Base-by-base conservation (phyloP, 2,329 filamentous ascomycete genomes). In the Beauveria sp. region DNA sequence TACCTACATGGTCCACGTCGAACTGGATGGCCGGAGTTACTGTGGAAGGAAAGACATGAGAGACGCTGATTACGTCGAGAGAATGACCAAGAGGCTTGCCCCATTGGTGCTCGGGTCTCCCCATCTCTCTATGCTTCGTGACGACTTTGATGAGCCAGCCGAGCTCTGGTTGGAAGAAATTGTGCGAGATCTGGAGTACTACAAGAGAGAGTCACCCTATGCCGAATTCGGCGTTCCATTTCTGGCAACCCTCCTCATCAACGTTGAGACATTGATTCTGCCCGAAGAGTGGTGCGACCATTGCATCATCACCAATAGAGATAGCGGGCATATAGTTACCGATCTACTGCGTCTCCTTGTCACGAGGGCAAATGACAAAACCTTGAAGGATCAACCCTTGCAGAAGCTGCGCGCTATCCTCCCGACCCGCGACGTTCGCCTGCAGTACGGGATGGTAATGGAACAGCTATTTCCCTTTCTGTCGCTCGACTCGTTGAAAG, bases 1-100 rank as follows among this genome's bases (percentile, higher is more conserved):
- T 5, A 7, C 22, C 34, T 62, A 62, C 60, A 62, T 62, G n/a
- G 40, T 62, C 16, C 54, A 62, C 20, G 44, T 57, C 2, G 22
- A 58, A 14, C 20, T 62, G 14, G 16, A n/a, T 5, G 8, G 8
- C 26, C 24, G 46, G 2, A 0, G 24, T 0, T 20, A 3, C 3
- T 54, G 46, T 7, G 22, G 37, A 7, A 3, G 16, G 3, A 9
- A 2, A n/a, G 55, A 47, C n/a, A 12, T 24, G 3, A 1, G 5
- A 3, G 43, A 48, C 16, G 12, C 20, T 30, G 22, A 26, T 12
- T 48, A 40, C 41, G 46, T 40, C 18, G n/a, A 37, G 10, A 10
- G 18, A 37, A 48, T 41, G 44, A 24, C 26, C 3, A 18, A 26
- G 3, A 30, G 18, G 20, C 47, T 62, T 26, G 14, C 3, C 2